Evolutionary conservation across 148 eudicot species (phyloP), one percentile per base, ranked within the genome.

Genomic region (Cornus florida): DNA sequence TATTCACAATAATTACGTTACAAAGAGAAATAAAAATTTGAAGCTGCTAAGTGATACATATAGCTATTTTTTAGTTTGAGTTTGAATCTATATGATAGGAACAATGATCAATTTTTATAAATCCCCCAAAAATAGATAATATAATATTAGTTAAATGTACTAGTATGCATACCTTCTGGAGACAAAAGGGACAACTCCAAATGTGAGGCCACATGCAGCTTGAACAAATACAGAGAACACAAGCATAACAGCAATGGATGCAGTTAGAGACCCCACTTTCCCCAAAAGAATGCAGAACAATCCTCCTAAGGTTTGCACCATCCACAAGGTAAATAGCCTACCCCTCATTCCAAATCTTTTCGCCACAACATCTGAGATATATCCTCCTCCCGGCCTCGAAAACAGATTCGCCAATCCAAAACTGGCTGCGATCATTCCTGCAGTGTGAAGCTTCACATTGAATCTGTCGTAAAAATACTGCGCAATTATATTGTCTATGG

Each of bases 121-220:
- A 28, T 28, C 28, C 14, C 13, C 13, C 3, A 50, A 50, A 16
- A 60, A 2, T 7, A 0, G 0, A 60, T 20, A 60, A 60, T 60
- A 20, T 3, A 20, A 4, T n/a, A n/a, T 19, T 17, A 57, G 17
- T 5, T 57, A 3, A 31, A 9, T 7, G 31, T 6, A 46, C 60
- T 46, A 46, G 69, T 46, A 72, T 75, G 56, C 62, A 72, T 88
- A 95, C 98, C 98, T 93, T 70, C 94, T 73, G 0, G 98, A 95
- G 71, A 95, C 83, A 59, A 95, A 93, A 11, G 97, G 98, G 70
- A 90, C 97, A 3, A 95, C 89, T 33, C 97, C 97, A 66, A 90
- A 95, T 2, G 93, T 82, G 48, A 95, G 90, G 0, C 98, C 98
- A 78, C 94, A 91, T 8, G 98, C 89, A 35, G 96, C 94, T 79